Evolutionary conservation across 768 basidiomycete species (phyloP), one percentile per base, ranked within the genome.

Genomic region (Termitomyces sp.): DNA sequence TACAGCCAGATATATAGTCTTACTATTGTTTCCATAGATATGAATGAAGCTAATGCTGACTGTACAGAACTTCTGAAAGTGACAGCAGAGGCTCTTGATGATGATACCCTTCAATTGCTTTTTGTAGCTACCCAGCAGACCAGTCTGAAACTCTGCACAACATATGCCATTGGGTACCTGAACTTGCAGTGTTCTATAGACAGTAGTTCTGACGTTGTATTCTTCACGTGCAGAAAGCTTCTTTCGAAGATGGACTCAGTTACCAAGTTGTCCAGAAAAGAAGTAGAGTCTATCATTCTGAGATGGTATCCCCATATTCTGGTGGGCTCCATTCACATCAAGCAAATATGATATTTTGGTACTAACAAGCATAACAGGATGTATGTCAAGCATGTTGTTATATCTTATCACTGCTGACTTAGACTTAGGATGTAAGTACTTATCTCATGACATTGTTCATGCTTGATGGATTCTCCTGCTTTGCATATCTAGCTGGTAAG

Each of bases 271-370:
- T 43, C 54, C 25, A 13, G 31, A 31, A 60, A 60, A 29, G 55
- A 56, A 33, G 44, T 54, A 11, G 47, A 56, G 11, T 36, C 52
- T 11, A 50, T 50, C 5, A 43, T 56, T 18, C 32, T 60, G 20
- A 31, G 36, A 27, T 60, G 52, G 42, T 60, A 60, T 41, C 58
- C 58, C 7, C 58, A 60, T 31, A 50, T 60, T 36, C 32, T 60
- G 15, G 58, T 60, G 36, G 36, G 55, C 31, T 15, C 44, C 29
- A n/a, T 3, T 25, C 20, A 6, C 3, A 10, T 39, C 16, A 40
- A n/a, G n/a, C n/a, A n/a, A n/a, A n/a, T n/a, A n/a, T n/a, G 7
- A 18, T 42, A 33, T 42, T 27, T 22, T 15, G 12, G 13, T 36
- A 22, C 15, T 23, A 18, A 44, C 20, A 7, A 29, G 25, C 15